Evolutionary conservation across 352 stramenopile genomes (phyloP).

Genomic region (Phytophthora constricta): DNA sequence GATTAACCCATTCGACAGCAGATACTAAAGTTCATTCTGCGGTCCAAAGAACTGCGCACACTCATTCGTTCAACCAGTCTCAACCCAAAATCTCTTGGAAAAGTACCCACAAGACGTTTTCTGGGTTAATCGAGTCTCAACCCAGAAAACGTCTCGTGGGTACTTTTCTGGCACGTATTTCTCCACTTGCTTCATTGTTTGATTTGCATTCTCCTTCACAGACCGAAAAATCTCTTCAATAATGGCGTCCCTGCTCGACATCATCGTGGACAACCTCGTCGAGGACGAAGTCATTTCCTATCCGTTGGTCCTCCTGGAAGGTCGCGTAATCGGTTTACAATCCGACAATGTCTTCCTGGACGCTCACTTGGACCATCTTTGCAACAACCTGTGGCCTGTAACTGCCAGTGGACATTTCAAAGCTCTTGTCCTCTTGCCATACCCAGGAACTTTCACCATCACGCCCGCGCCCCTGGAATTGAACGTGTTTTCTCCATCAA

Average conservation of each 20-base stretch:
- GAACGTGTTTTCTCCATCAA: slow-evolving; percentile 43
- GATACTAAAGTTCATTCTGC: too few species aligned
- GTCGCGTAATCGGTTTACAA: slow-evolving; percentile 25
- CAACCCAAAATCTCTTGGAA: too few species aligned
- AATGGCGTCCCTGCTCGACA: slow-evolving; percentile 4
- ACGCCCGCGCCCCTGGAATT: slow-evolving; percentile 14
- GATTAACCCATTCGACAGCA: too few species aligned
- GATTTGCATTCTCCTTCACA: too few species aligned
- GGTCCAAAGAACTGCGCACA: too few species aligned
- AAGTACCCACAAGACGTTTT: too few species aligned
- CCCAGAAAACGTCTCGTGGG: too few species aligned
- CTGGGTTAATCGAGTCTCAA: too few species aligned
- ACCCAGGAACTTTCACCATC: slow-evolving; percentile 45
- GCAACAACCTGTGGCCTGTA: slow-evolving; percentile 57
- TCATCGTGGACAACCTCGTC: slow-evolving; percentile 85
- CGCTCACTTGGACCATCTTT: slow-evolving; percentile 40
- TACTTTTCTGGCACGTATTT: too few species aligned
- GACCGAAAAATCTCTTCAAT: too few species aligned
- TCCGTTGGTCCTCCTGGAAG: slow-evolving; percentile 66
- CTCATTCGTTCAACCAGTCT: too few species aligned
- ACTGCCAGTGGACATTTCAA: slow-evolving; percentile 56
- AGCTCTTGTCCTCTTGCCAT: slow-evolving; percentile 63
- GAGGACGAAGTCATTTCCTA: slow-evolving; percentile 76
- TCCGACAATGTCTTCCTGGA: slow-evolving; percentile 40
- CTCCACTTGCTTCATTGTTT: too few species aligned